Evolutionary conservation across 176 grass and related monocot species (phyloP), one percentile per base, ranked within the genome.

Genomic region (Areca catechu): DNA sequence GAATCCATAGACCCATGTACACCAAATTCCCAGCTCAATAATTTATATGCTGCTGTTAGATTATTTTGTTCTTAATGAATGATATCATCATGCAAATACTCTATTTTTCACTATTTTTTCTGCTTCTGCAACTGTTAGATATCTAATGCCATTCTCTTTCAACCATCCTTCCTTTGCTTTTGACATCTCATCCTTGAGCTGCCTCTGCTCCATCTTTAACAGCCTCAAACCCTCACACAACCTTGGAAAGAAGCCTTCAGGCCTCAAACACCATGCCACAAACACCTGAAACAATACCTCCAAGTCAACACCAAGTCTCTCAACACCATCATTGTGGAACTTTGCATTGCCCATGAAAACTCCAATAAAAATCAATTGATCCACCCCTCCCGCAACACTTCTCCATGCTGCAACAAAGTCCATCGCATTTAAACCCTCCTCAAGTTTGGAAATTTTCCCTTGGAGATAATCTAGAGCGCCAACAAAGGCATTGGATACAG

Each of bases 331-430:
- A 4, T 56, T 51, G 70, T 70, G 74, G 21, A 89, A 85, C 74
- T 81, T 98, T 60, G 55, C 54, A 54, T 56, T 55, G 18, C 84
- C 63, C 24, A 68, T 17, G 48, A 98, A 85, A 68, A 98, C 71
- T 30, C 93, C 76, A 1, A 28, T 19, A 56, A 92, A 92, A 53
- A 92, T 51, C 59, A 89, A 55, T 65, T 78, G 75, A 65, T 98
- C 87, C 30, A 92, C 74, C 25, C 84, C 81, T 15, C 22, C 68
- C 5, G 87, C 84, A 22, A 92, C 78, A 53, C 3, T 53, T 78
- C 93, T 82, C 88, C 84, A 92, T n/a, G 83, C 77, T 4, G 60
- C 77, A 56, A 85, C 74, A 61, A 98, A 98, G 71, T 98, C 93
- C 6, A 63, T 51, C 2, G 3, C 30, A 73, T 92, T 92, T 57